These are phyloP conservation scores for Basidiobolus meristosporus DNA, from an alignment of 371 early-diverging fungal species.

Conservation along the genomic window DNA sequence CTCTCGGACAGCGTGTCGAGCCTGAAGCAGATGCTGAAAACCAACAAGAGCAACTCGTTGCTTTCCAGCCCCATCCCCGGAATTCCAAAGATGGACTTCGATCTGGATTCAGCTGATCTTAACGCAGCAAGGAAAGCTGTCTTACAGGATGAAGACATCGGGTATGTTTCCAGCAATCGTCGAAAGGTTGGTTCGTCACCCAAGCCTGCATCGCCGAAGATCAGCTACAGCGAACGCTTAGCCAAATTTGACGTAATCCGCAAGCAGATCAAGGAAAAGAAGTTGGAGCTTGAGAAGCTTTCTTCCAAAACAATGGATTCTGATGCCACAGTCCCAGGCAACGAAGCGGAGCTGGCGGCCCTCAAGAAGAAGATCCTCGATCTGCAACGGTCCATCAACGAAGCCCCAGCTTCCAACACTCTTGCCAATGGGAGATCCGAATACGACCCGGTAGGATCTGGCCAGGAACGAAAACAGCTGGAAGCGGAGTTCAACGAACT, in stretches of 20 bases:
- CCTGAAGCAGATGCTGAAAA: slow-evolving; percentile 25
- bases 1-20: slow-evolving; percentile 28
- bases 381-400: slow-evolving; percentile 14
- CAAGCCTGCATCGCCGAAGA: neutral
- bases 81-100: slow-evolving; percentile 6
- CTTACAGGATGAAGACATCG: slow-evolving; percentile 11
- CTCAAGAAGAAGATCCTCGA: slow-evolving; percentile 18
- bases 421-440: slow-evolving; percentile 10
- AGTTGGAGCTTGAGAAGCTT: slow-evolving; percentile 14
- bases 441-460: slow-evolving; percentile 11
- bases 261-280: slow-evolving; percentile 29
- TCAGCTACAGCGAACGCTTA: slow-evolving; percentile 17
- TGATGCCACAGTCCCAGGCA: slow-evolving; percentile 1
- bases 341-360: slow-evolving; percentile 15
- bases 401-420: slow-evolving; percentile 10
- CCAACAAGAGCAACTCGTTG: slow-evolving; percentile 16
- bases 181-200: slow-evolving; percentile 20
- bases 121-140: slow-evolving; percentile 1
- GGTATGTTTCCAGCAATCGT: slow-evolving; percentile 38
- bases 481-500: slow-evolving; percentile 24
- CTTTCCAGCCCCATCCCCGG: slow-evolving; percentile 11
- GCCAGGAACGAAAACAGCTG: slow-evolving; percentile 25
- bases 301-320: slow-evolving; percentile 2
- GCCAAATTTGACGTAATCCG: slow-evolving; percentile 25
- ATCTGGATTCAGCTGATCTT: slow-evolving; percentile 4